Percentiles rank a stretch among this genome's conserved stretches.
Conservation (phyloP, 352 stramenopile species). For the Phytophthora colocasiae region DNA sequence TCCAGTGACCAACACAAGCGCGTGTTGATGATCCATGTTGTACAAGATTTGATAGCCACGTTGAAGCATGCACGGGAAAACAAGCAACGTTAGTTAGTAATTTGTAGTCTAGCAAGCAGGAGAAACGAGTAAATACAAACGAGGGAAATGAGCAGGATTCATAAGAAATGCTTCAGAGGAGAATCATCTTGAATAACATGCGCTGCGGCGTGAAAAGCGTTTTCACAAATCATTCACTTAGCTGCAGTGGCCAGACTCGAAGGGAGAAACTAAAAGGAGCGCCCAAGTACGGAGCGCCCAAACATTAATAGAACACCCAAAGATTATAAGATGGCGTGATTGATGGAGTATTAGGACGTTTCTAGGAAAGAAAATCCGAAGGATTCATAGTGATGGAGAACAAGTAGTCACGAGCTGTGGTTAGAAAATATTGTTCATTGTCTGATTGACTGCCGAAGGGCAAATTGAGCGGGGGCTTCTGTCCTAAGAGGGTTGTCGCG, state of each 20-base stretch:
- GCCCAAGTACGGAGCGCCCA: conserved; percentile 1
- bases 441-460: too few species aligned
- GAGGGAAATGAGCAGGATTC: conserved; percentile 9
- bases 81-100: conserved; percentile 35
- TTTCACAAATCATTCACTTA: conserved; percentile 5
- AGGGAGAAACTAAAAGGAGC: conserved; percentile 8
- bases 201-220: too few species aligned
- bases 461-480: too few species aligned
- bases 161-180: too few species aligned
- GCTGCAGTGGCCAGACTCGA: conserved; percentile 4
- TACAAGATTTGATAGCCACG: conserved; percentile 41
- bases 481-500: too few species aligned
- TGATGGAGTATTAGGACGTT: too few species aligned
- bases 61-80: conserved; percentile 32
- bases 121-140: conserved; percentile 32
- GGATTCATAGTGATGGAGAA: too few species aligned
- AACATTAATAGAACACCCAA: not conserved
- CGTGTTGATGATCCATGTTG: conserved; percentile 33
- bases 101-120: conserved; percentile 41
- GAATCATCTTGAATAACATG: too few species aligned
- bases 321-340: too few species aligned
- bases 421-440: too few species aligned
- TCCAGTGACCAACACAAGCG: conserved; percentile 13
- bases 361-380: too few species aligned
- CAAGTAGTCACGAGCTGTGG: too few species aligned